Evolutionary conservation across 2,329 filamentous ascomycete species (phyloP).

Genomic region (Monosporascus sp.): DNA sequence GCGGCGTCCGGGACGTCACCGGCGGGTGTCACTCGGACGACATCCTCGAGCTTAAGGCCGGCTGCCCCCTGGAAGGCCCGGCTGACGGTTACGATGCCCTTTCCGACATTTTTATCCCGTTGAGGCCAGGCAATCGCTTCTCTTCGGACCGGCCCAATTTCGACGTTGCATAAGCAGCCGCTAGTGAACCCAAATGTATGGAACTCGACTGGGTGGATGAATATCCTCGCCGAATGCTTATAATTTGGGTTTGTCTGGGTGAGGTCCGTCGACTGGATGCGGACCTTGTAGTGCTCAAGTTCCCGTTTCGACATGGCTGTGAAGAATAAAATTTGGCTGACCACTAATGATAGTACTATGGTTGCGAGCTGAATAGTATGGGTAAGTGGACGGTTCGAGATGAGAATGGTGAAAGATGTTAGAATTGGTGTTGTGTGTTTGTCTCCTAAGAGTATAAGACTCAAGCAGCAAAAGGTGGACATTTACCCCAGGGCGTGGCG

Average conservation of each 20-base stretch:
- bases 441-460: too few species aligned
- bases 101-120: conserved; percentile 57
- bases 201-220: conserved; percentile 25
- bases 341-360: too few species aligned
- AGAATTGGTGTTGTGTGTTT: too few species aligned
- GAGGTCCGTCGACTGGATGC: conserved; percentile 25
- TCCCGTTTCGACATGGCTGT: conserved; percentile 4
- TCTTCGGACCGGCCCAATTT: conserved; percentile 26
- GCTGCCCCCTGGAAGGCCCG: conserved; percentile 68
- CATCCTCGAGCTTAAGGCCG: conserved; percentile 66
- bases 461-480: too few species aligned
- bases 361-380: too few species aligned
- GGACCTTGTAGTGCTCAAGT: conserved; percentile 19
- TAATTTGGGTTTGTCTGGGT: conserved; percentile 25
- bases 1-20: conserved; percentile 51
- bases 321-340: too few species aligned
- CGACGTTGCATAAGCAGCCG: conserved; percentile 33
- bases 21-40: conserved; percentile 54
- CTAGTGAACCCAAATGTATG: conserved; percentile 22
- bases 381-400: too few species aligned
- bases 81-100: conserved; percentile 66
- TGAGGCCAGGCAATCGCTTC: conserved; percentile 47
- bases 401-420: too few species aligned
- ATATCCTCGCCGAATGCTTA: conserved; percentile 29
- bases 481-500: too few species aligned